These are phyloP conservation scores for Calocybe gambosa DNA, from an alignment of 1,284 basidiomycete species.

Conservation along the genomic window DNA sequence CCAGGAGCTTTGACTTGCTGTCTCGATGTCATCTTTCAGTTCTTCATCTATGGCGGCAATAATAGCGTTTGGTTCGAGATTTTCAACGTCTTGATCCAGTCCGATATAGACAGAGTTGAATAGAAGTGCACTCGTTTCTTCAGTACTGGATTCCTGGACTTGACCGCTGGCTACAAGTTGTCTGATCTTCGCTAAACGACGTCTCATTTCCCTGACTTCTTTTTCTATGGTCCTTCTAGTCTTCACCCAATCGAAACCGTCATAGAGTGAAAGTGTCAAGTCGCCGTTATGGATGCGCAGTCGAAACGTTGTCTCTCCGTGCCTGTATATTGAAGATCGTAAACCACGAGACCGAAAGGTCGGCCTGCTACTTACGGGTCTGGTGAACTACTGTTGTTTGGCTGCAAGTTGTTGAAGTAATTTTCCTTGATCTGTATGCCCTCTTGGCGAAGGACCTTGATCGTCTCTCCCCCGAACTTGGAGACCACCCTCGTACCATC, in stretches of 20 bases:
- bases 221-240: slow-evolving; percentile 87
- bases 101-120: slow-evolving; percentile 95
- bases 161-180: slow-evolving; percentile 94
- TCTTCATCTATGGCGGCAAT: slow-evolving; percentile 91
- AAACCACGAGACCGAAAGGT: background rate
- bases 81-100: slow-evolving; percentile 64
- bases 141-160: slow-evolving; percentile 74
- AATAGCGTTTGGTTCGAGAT: slow-evolving; percentile 68
- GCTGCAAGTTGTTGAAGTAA: slow-evolving; percentile 64
- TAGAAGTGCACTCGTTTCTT: slow-evolving; percentile 73
- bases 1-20: slow-evolving; percentile 76
- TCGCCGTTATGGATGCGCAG: slow-evolving; percentile 59
- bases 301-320: slow-evolving; percentile 42
- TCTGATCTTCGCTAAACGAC: slow-evolving; percentile 82
- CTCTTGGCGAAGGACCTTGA: slow-evolving; percentile 64
- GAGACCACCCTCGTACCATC: slow-evolving; percentile 46
- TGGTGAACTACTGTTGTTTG: slow-evolving; percentile 40
- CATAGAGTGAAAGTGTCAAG: slow-evolving; percentile 70
- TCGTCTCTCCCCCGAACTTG: slow-evolving; percentile 75
- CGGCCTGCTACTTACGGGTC: slow-evolving; percentile 36
- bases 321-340: slow-evolving; percentile 23
- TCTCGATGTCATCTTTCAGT: slow-evolving; percentile 70
- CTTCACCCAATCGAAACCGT: slow-evolving; percentile 89
- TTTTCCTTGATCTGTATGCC: slow-evolving; percentile 60
- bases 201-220: slow-evolving; percentile 83